Percentiles rank a stretch among this genome's conserved stretches.
Conservation (phyloP, 495 filamentous ascomycete genomes). For the Extremus antarcticus region DNA sequence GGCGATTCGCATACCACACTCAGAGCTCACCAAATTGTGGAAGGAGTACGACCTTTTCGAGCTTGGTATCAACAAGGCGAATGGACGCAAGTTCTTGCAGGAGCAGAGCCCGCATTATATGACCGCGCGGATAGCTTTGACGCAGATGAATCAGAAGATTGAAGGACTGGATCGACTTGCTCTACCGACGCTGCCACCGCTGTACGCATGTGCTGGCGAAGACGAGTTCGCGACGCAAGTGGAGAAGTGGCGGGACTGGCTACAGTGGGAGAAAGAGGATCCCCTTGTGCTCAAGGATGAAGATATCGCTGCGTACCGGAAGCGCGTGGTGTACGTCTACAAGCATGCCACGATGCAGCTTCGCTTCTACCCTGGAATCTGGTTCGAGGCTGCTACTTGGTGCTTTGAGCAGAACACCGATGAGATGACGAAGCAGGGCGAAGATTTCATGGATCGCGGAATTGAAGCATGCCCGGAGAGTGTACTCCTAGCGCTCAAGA, state of each 20-base stretch:
- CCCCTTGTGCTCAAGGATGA: conserved; percentile 74
- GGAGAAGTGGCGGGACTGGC: conserved; percentile 87
- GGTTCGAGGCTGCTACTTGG: conserved; percentile 91
- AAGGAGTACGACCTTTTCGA: conserved; percentile 97
- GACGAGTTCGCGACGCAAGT: conserved; percentile 76
- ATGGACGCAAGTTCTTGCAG: conserved; percentile 83
- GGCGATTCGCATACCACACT: conserved; percentile 72
- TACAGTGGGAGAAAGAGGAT: conserved; percentile 87
- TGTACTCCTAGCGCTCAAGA: conserved; percentile 75
- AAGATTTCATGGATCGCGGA: conserved; percentile 69
- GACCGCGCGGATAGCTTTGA: conserved; percentile 79
- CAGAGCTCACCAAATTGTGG: conserved; percentile 72
- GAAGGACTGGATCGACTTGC: conserved; percentile 65
- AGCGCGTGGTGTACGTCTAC: conserved; percentile 77
- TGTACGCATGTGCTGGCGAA: conserved; percentile 76
- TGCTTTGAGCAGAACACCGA: conserved; percentile 70
- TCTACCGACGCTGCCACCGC: conserved; percentile 69
- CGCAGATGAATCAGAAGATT: conserved; percentile 72
- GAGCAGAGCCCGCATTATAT: conserved; percentile 86
- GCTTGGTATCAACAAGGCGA: conserved; percentile 79
- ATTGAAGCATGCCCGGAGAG: conserved; percentile 88
- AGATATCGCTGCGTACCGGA: conserved; percentile 57
- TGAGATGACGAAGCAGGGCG: conserved; percentile 34
- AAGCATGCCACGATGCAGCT: conserved; percentile 91
- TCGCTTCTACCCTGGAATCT: conserved; percentile 86